Evolutionary conservation across 2,329 filamentous ascomycete species (phyloP), one percentile per base, ranked within the genome.

Genomic region (Lomentospora prolificans): DNA sequence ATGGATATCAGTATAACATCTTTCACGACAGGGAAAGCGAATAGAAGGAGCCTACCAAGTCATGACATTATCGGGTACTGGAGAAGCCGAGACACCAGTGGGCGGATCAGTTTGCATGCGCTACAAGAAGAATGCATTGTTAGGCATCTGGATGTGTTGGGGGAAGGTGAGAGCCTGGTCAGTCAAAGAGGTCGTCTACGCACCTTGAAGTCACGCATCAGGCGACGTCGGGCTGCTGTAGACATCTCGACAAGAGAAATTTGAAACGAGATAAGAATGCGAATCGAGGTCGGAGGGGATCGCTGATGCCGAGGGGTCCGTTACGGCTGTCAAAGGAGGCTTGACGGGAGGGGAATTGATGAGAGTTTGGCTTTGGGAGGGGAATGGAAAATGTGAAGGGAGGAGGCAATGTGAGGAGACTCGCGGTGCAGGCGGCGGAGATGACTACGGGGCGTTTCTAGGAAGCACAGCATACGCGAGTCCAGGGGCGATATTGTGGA

Each of bases 131-230:
- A 39, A 50, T 22, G 14, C 4, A 7, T n/a, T 8, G 46, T 44
- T 28, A 56, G 53, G n/a, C 28, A 41, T 33, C 28, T n/a, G n/a
- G n/a, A n/a, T n/a, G n/a, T n/a, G n/a, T n/a, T n/a, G n/a, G n/a
- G n/a, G n/a, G n/a, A n/a, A n/a, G n/a, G n/a, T n/a, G n/a, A 36
- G 39, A 44, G 25, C 25, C 36, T 55, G 33, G 31, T 51, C 56
- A 57, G 36, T 33, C 53, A 56, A 30, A 52, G 31, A n/a, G 19
- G 58, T 62, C 6, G 44, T 12, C 17, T 48, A 68, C 81, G 58
- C 71, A 95, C 90, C 87, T 97, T 97, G 82, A 97, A 97, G 78
- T 97, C 94, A 71, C 94, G 89, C 94, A 99, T 97, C 71, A 99
- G 79, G 69, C 94, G 90, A 69, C 94, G 89, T 69, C 94, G 87